Evolutionary conservation across 2,329 filamentous ascomycete genomes (phyloP).

Genomic region (Exophiala spinifera): DNA sequence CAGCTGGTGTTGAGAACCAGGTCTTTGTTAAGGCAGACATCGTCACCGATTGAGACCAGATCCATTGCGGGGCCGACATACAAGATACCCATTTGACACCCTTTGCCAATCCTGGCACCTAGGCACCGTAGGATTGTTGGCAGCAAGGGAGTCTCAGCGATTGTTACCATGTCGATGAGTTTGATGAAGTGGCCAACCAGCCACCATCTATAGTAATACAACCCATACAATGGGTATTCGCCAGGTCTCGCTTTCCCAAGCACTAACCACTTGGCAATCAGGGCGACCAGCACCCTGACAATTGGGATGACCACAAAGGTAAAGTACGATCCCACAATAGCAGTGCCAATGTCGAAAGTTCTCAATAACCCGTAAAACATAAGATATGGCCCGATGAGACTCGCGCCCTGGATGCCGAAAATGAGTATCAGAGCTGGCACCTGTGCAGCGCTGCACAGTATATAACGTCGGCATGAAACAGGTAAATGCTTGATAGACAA

Average conservation of each 20-base stretch:
- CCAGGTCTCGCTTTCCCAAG: background rate
- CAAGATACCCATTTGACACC: background rate
- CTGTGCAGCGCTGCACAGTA: constrained; percentile 1
- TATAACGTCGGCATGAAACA: constrained; percentile 3
- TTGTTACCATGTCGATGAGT: background rate
- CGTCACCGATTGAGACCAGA: background rate
- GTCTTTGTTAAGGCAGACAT: constrained; percentile 1
- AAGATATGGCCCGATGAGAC: constrained; percentile 6
- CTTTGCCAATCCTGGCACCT: background rate
- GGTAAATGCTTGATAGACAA: background rate
- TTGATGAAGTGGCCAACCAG: background rate
- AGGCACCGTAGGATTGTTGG: background rate
- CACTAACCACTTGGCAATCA: background rate
- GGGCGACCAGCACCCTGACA: background rate
- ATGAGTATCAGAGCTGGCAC: constrained; percentile 1
- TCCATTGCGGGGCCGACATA: background rate
- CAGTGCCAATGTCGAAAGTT: background rate
- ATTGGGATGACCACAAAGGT: background rate
- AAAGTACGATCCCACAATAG: background rate
- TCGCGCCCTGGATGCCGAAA: background rate
- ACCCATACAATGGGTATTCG: background rate
- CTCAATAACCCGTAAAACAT: constrained; percentile 1
- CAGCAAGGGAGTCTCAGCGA: background rate
- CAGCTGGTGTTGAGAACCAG: constrained; percentile 3
- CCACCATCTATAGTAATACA: background rate